Conservation (phyloP, 768 basidiomycete species). For the Collybiopsis luxurians region DNA sequence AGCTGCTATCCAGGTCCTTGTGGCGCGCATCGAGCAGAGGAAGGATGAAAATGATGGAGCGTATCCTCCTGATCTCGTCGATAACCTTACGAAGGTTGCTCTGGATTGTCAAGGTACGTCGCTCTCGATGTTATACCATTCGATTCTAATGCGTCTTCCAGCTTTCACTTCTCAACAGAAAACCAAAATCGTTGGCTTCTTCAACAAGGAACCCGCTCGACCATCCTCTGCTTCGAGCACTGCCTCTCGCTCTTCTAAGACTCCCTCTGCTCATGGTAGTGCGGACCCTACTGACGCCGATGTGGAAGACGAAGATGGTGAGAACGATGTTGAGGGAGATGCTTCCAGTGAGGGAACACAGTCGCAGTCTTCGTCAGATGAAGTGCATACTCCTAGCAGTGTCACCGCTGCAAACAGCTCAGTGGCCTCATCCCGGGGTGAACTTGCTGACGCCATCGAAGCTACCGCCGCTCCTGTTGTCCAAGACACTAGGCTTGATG, state of each 20-base stretch:
- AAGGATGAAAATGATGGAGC: conserved; percentile 36
- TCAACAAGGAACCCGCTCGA: conserved; percentile 17
- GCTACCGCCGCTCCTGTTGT: neutral
- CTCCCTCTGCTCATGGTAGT: neutral
- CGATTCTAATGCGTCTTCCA: conserved; percentile 21
- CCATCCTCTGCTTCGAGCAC: neutral
- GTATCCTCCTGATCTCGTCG: conserved; percentile 40
- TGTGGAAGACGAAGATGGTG: conserved; percentile 9
- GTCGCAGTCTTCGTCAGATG: conserved; percentile 6
- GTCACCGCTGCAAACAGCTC: conserved; percentile 7
- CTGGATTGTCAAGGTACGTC: conserved; percentile 57
- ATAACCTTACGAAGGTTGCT: conserved; percentile 42
- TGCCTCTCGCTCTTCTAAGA: neutral
- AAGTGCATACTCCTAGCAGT: conserved; percentile 13
- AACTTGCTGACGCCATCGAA: too few relatives aligned
- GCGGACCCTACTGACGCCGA: conserved; percentile 7
- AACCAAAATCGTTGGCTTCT: conserved; percentile 42
- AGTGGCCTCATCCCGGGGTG: neutral
- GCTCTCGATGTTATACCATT: neutral
- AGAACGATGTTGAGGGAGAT: conserved; percentile 3
- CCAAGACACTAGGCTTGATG: neutral
- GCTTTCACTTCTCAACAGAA: conserved; percentile 66
- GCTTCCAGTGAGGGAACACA: conserved; percentile 4
- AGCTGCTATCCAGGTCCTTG: conserved; percentile 60
- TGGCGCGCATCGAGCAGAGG: conserved; percentile 39